A percentile compares a stretch with the other conserved stretches of the same genome.
These are phyloP conservation scores for Cunninghamia lanceolata DNA, from an alignment of 75 land plant species.

Conservation along the genomic window DNA sequence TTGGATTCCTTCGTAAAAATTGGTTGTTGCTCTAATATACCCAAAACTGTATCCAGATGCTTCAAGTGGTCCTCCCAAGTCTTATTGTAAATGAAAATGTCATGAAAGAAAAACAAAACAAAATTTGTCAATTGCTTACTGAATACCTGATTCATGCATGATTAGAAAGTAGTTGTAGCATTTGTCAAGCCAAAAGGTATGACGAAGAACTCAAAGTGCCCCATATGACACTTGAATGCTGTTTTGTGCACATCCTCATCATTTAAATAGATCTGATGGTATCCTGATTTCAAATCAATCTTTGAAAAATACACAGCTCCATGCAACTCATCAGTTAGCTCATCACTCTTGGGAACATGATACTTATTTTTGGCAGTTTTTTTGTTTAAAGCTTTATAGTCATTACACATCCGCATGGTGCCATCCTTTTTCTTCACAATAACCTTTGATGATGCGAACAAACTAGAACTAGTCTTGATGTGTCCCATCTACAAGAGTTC, in stretches of 20 bases:
- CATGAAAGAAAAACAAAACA: background rate
- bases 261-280: background rate
- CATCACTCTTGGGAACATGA: background rate
- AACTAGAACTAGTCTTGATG: background rate
- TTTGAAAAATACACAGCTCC: background rate
- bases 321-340: background rate
- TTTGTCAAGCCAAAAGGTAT: background rate
- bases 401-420: background rate
- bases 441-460: background rate
- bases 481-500: too few species aligned
- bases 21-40: background rate
- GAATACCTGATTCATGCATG: background rate
- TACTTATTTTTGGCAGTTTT: background rate
- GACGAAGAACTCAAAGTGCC: background rate
- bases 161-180: background rate
- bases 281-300: background rate
- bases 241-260: background rate
- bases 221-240: background rate
- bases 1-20: background rate
- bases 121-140: background rate
- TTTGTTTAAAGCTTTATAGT: background rate
- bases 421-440: background rate
- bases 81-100: background rate
- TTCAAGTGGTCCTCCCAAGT: background rate
- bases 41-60: background rate